phyloP scores from a whole-genome alignment of 352 stramenopile genomes.

The Globisporangium camurandrum region DNA sequence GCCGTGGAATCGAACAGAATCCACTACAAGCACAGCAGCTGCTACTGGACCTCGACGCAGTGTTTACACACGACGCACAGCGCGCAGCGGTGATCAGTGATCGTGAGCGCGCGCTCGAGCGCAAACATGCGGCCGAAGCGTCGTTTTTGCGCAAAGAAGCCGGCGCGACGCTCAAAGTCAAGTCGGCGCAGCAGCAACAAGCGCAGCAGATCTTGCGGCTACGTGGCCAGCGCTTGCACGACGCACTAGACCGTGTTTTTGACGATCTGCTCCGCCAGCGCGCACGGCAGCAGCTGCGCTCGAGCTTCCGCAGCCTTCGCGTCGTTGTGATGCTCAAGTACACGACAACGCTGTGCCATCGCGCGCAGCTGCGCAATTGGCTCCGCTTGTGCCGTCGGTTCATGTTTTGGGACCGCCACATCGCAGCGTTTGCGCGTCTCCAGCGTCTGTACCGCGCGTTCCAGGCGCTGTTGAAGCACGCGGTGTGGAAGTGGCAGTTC shows the following conservation, averaged over 20 bases:
- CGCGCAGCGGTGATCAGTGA: constrained; percentile 25
- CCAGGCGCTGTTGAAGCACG: constrained; percentile 31
- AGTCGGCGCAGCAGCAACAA: constrained; percentile 35
- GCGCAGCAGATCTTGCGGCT: constrained; percentile 41
- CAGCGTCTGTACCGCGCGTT: constrained; percentile 41
- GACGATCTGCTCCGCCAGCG: constrained; percentile 41
- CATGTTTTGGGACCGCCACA: constrained; percentile 40
- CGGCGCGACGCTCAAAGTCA: constrained; percentile 34
- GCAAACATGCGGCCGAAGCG: constrained; percentile 33
- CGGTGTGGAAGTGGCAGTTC: constrained; percentile 44
- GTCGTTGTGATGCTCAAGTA: constrained; percentile 43
- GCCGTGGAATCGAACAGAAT: constrained; percentile 31
- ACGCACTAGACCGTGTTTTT: constrained; percentile 55
- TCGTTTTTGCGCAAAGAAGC: constrained; percentile 40
- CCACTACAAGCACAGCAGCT: constrained; percentile 24
- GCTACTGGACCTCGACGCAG: constrained; percentile 22
- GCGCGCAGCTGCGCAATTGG: constrained; percentile 51
- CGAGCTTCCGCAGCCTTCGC: constrained; percentile 48
- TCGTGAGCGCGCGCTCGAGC: constrained; percentile 27
- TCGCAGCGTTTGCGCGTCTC: constrained; percentile 23
- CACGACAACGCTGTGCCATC: constrained; percentile 29
- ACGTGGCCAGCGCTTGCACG: constrained; percentile 42
- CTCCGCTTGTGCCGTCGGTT: constrained; percentile 47
- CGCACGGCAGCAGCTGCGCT: constrained; percentile 29
- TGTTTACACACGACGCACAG: constrained; percentile 22